Base-by-base conservation (phyloP, 768 basidiomycete species). In the Boletus reticulatus region DNA sequence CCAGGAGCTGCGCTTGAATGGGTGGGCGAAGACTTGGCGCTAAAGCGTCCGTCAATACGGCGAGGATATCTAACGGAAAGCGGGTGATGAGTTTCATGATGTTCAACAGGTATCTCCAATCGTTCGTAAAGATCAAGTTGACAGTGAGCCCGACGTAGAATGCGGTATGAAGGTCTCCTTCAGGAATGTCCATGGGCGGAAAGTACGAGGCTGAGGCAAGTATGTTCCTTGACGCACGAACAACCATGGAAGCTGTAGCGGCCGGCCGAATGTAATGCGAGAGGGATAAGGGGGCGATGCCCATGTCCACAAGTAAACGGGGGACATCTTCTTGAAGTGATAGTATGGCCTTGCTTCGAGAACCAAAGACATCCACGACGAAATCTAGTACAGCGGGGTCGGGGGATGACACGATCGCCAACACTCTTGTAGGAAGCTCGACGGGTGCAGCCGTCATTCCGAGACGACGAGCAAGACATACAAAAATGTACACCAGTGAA, bases 401-500 rank as follows among this genome's bases (percentile, higher is more conserved):
- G 4, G 73, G 68, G 0, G 75, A 72, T 12, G 71, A 63, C 43
- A 88, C 76, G 51, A 82, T 73, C 13, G 75, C 82, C 34, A 86
- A 63, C 14, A 88, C 85, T 48, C 75, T 76, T 10, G 70, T 67
- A 6, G 85, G 87, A 52, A 84, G 84, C 60, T 82, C 77, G 17
- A 84, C 67, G 0, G 85, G 84, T 5, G 73, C 74, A 0, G 83
- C 83, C 9, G 65, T 58, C 17, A 87, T 71, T 24, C 78, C 81
- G 1, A 87, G 64, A 34, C 81, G 76, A 16, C 76, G 74, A 17
- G 78, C 77, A 43, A 88, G 68, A 17, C 78, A 76, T 13, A 81
- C 76, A 56, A 85, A 88, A 22, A 84, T 63, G 67, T 81, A 83
- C 38, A 80, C 79, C 42, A 87, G 72, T 12, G 83, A 83, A 46